Conservation (phyloP, 2,329 filamentous ascomycete species). For the Aurifilum marmelostoma region DNA sequence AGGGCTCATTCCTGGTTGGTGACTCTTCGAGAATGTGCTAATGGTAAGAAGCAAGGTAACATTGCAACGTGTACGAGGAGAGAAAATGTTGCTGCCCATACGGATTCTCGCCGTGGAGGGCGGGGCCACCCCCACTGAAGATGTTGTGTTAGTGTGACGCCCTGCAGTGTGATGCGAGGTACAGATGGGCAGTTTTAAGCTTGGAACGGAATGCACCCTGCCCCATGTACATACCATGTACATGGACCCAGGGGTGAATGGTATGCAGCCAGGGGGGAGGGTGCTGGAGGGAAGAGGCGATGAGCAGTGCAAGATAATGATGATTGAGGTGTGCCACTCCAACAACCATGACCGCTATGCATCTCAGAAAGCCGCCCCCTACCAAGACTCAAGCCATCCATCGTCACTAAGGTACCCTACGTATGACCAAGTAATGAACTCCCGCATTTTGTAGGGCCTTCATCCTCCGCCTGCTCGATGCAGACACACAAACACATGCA, state of each 20-base stretch:
- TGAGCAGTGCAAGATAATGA: neutral
- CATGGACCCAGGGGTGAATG: neutral
- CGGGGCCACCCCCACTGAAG: neutral
- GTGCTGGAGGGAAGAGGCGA: too few species aligned
- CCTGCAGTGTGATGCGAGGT: constrained; percentile 7
- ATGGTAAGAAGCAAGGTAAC: neutral
- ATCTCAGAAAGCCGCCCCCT: neutral
- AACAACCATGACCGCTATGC: neutral
- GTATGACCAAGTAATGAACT: neutral
- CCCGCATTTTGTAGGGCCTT: neutral
- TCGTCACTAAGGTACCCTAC: neutral
- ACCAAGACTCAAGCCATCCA: neutral
- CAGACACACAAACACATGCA: neutral
- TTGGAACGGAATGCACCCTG: neutral
- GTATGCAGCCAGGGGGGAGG: neutral
- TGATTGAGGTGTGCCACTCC: neutral
- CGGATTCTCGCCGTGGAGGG: constrained; percentile 3
- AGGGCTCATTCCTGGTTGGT: neutral
- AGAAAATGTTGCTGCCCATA: neutral
- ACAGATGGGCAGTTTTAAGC: neutral
- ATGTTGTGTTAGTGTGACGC: neutral
- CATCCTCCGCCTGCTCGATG: neutral
- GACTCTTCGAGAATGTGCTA: neutral
- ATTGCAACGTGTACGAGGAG: neutral
- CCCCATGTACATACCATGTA: neutral